Percentiles rank a stretch among this genome's conserved stretches.
Evolutionary conservation across 257 asterid genomes (phyloP).

Genomic region (Cruciata laevipes): DNA sequence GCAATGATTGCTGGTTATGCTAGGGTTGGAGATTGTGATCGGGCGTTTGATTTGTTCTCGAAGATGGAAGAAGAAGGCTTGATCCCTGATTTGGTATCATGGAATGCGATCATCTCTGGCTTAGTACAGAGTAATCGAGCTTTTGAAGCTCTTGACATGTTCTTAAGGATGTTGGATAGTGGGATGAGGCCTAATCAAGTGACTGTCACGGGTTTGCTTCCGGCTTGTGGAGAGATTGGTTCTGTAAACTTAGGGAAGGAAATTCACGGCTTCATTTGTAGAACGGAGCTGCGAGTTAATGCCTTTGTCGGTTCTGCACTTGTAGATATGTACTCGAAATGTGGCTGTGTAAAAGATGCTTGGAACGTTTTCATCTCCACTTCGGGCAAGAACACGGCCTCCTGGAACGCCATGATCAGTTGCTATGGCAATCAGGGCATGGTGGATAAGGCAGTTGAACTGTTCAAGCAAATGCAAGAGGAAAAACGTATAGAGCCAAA

Average conservation of each 20-base stretch:
- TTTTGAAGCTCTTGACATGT: constrained; percentile 34
- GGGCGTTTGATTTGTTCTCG: constrained; percentile 29
- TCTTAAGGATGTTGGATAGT: constrained; percentile 35
- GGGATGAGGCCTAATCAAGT: constrained; percentile 52
- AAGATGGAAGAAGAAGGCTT: constrained; percentile 42
- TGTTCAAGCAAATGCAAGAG: constrained; percentile 41
- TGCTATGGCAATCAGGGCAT: constrained; percentile 60
- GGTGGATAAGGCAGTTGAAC: constrained; percentile 35
- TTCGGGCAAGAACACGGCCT: constrained; percentile 36
- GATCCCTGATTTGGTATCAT: constrained; percentile 48
- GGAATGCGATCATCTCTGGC: constrained; percentile 65
- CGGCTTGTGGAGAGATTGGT: constrained; percentile 41
- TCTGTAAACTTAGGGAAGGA: constrained; percentile 38
- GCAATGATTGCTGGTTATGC: constrained; percentile 44
- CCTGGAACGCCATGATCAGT: constrained; percentile 64
- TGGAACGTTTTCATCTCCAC: constrained; percentile 26
- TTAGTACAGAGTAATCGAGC: constrained; percentile 39
- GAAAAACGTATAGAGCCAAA: constrained; percentile 32
- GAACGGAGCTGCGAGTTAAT: constrained; percentile 32
- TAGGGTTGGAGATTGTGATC: constrained; percentile 43
- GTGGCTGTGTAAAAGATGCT: constrained; percentile 43
- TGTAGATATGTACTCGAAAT: constrained; percentile 58
- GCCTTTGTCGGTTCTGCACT: constrained; percentile 56
- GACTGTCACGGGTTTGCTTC: constrained; percentile 50
- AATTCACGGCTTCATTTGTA: constrained; percentile 45